phyloP scores from a whole-genome alignment of 1,284 basidiomycete genomes.

The Somion occarium region DNA sequence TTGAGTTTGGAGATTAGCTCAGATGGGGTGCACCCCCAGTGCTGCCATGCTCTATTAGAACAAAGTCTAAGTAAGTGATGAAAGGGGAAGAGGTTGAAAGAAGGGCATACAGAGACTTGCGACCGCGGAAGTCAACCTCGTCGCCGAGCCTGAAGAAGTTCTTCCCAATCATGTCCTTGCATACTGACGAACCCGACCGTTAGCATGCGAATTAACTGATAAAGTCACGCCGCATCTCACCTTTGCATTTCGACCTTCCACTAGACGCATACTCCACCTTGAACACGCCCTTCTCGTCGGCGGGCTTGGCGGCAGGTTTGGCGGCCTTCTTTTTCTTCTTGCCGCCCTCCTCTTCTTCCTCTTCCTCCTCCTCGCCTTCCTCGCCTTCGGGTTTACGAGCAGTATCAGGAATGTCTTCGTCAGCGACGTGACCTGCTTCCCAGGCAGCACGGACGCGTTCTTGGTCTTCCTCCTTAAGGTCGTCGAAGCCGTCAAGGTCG shows the following conservation, averaged over 20 bases:
- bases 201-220: conserved; percentile 1
- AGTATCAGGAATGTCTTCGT: conserved; percentile 72
- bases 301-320: too few relatives aligned
- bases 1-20: conserved; percentile 70
- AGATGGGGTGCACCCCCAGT: conserved; percentile 75
- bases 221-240: conserved; percentile 16
- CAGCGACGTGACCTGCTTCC: conserved; percentile 69
- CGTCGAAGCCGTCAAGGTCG: conserved; percentile 73
- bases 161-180: conserved; percentile 51
- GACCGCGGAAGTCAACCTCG: conserved; percentile 71
- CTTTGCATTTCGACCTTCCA: conserved; percentile 26
- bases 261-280: conserved; percentile 28
- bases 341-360: conserved; percentile 28
- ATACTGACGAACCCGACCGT: conserved; percentile 12
- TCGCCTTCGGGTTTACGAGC: conserved; percentile 55
- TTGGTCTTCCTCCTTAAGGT: conserved; percentile 60
- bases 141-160: conserved; percentile 70
- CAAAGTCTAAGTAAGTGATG: conserved; percentile 8
- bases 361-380: conserved; percentile 43
- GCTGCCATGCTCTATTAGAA: conserved; percentile 58
- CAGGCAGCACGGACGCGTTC: conserved; percentile 64
- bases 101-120: conserved; percentile 59
- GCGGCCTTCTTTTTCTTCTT: conserved; percentile 32
- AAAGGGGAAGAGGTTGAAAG: not conserved
- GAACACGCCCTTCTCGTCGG: conserved; percentile 22